These are phyloP conservation scores for Lasiosphaeria hispida DNA, from an alignment of 495 filamentous ascomycete species.

Conservation along the genomic window DNA sequence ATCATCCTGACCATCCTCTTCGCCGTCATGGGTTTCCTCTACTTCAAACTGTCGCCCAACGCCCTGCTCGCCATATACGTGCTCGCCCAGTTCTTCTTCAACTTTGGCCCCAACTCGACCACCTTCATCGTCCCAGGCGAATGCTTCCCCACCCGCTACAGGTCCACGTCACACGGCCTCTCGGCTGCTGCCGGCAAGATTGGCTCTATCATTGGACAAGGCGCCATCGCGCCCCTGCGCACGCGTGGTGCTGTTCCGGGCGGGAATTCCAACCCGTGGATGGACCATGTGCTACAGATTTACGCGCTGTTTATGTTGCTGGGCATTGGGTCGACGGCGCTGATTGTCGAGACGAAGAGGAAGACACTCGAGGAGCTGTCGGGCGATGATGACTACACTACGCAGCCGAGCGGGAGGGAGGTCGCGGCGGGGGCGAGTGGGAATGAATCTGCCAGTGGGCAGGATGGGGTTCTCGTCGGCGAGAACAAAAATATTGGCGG, in stretches of 20 bases:
- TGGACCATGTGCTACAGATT: slow-evolving; percentile 79
- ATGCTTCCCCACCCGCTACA: slow-evolving; percentile 84
- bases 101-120: slow-evolving; percentile 77
- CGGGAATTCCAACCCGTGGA: slow-evolving; percentile 56
- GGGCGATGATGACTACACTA: slow-evolving; percentile 41
- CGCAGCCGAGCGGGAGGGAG: too few relatives aligned
- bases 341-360: slow-evolving; percentile 76
- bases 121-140: slow-evolving; percentile 91
- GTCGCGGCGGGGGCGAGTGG: too few relatives aligned
- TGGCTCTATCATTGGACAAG: slow-evolving; percentile 60
- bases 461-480: too few relatives aligned
- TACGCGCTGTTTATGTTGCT: slow-evolving; percentile 78
- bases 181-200: slow-evolving; percentile 63
- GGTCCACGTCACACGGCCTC: slow-evolving; percentile 80
- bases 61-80: slow-evolving; percentile 72
- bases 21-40: slow-evolving; percentile 68
- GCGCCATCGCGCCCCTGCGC: slow-evolving; percentile 53
- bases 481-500: too few relatives aligned
- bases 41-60: slow-evolving; percentile 48
- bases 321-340: slow-evolving; percentile 60
- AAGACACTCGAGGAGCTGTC: slow-evolving; percentile 62
- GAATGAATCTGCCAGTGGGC: too few relatives aligned
- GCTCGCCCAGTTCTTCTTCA: slow-evolving; percentile 71
- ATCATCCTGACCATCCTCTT: slow-evolving; percentile 69
- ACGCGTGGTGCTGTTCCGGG: slow-evolving; percentile 39